Evolutionary conservation across 306 rosid genomes (phyloP).

Genomic region (Castanopsis chinensis): DNA sequence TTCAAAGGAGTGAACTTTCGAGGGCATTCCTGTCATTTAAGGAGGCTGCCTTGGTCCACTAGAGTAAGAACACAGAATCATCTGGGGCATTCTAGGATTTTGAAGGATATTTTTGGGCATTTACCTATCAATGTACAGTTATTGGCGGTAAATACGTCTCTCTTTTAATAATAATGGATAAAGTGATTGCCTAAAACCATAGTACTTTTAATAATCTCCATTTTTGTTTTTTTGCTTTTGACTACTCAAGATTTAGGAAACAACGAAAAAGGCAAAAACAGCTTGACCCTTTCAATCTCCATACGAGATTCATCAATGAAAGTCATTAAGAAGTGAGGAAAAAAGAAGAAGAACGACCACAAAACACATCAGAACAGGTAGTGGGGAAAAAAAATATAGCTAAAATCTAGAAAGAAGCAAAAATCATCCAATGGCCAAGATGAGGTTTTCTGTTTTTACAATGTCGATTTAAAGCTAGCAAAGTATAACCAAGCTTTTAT

Average conservation of each 20-base stretch:
- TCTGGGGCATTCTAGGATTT: too few relatives aligned
- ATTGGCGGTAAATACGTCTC: not conserved
- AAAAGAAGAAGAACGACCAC: not conserved
- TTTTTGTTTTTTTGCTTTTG: too few relatives aligned
- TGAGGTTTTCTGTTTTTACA: conserved; percentile 41
- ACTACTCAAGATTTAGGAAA: not conserved
- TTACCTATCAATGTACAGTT: not conserved
- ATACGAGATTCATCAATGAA: not conserved
- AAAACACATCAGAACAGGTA: not conserved
- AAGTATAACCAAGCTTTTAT: conserved; percentile 9
- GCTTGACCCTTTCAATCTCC: not conserved
- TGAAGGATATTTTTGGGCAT: not conserved
- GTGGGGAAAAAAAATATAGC: not conserved
- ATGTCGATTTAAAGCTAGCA: conserved; percentile 23
- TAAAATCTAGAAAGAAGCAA: not conserved
- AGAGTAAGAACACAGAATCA: too few relatives aligned
- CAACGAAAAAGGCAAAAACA: not conserved
- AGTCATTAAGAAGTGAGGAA: not conserved
- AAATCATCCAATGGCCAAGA: conserved; percentile 7
- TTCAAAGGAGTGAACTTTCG: not conserved
- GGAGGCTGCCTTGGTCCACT: not conserved
- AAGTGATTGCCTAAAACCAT: too few relatives aligned
- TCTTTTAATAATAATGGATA: not conserved
- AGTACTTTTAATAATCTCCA: too few relatives aligned
- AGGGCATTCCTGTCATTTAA: conserved; percentile 2